Percentiles rank a stretch among this genome's conserved stretches.
phyloP scores from a whole-genome alignment of 106 monocot genomes.

The Platanthera guangdongensis region DNA sequence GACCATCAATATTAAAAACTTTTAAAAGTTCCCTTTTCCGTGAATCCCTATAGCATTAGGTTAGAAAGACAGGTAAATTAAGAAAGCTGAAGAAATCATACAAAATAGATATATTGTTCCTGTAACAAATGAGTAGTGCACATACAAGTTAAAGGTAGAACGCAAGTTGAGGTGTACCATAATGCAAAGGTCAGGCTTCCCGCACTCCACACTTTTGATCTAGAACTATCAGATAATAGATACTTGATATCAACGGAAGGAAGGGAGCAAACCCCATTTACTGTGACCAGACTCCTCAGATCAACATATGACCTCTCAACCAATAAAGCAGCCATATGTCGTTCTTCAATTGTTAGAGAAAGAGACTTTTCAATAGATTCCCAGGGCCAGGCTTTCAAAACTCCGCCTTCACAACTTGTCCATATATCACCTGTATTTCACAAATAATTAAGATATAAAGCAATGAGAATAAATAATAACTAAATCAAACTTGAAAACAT shows the following conservation, averaged over 20 bases:
- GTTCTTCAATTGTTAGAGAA: constrained; percentile 62
- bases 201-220: constrained; percentile 72
- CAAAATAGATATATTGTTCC: background rate
- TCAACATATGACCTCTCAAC: constrained; percentile 83
- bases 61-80: background rate
- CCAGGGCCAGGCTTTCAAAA: constrained; percentile 88
- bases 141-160: constrained; percentile 2
- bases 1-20: constrained; percentile 87
- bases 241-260: constrained; percentile 64
- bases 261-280: constrained; percentile 60
- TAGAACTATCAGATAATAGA: constrained; percentile 63
- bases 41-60: constrained; percentile 60
- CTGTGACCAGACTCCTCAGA: constrained; percentile 60
- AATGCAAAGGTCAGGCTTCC: constrained; percentile 56
- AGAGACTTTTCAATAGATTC: constrained; percentile 75
- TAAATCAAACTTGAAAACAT: background rate
- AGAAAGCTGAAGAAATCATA: background rate
- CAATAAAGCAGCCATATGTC: constrained; percentile 55
- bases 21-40: constrained; percentile 82
- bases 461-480: constrained; percentile 4
- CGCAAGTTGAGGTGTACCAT: constrained; percentile 42
- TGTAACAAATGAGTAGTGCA: background rate
- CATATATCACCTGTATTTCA: constrained; percentile 78
- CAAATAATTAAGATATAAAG: constrained; percentile 5
- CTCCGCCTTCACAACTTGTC: constrained; percentile 80